Evolutionary conservation across 2,329 filamentous ascomycete genomes (phyloP).

Genomic region (Fusarium lateritium): DNA sequence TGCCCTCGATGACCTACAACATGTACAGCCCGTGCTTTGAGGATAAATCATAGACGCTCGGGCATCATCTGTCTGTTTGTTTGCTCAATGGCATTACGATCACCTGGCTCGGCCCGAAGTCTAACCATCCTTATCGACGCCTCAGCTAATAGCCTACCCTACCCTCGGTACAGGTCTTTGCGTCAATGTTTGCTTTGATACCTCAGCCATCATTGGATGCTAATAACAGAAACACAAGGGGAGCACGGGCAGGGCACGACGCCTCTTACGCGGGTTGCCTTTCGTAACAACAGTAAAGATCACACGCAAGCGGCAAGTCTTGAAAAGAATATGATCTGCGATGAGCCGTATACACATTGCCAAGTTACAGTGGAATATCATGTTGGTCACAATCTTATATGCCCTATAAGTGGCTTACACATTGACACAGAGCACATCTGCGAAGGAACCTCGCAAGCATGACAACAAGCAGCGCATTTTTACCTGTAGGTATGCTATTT

Average conservation of each 20-base stretch:
- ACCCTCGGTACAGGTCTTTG: slow-evolving; percentile 17
- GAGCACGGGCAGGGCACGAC: slow-evolving; percentile 5
- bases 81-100: slow-evolving; percentile 4
- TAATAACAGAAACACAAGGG: slow-evolving; percentile 17
- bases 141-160: slow-evolving; percentile 25
- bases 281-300: neutral
- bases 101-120: slow-evolving; percentile 25
- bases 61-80: neutral
- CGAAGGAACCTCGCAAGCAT: neutral
- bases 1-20: neutral
- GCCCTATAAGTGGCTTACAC: slow-evolving; percentile 9
- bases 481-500: neutral
- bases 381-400: slow-evolving; percentile 1
- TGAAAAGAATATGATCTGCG: slow-evolving; percentile 1
- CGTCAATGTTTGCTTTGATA: slow-evolving; percentile 26
- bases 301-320: neutral
- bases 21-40: neutral
- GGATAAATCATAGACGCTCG: slow-evolving; percentile 3
- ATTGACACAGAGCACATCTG: neutral
- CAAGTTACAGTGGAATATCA: neutral
- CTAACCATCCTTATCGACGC: slow-evolving; percentile 2
- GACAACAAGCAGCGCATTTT: neutral
- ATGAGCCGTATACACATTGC: neutral
- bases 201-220: slow-evolving; percentile 11
- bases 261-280: slow-evolving; percentile 22